These are phyloP conservation scores for Caloboletus firmus DNA, from an alignment of 1,284 basidiomycete genomes.

Conservation along the genomic window DNA sequence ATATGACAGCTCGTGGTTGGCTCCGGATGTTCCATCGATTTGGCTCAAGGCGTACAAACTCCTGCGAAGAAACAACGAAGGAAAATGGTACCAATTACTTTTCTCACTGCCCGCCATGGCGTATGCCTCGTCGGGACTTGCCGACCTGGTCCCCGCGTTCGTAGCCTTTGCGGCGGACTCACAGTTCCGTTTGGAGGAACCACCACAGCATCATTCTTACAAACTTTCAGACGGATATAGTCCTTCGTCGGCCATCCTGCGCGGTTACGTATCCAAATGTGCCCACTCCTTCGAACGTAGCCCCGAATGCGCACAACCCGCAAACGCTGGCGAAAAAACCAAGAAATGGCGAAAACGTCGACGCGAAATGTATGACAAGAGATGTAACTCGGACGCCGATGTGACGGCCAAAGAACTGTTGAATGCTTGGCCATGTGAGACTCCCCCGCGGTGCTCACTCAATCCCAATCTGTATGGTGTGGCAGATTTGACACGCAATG, in stretches of 20 bases:
- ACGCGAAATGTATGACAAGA: conserved; percentile 7
- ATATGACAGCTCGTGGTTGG: conserved; percentile 18
- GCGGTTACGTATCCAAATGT: conserved; percentile 2
- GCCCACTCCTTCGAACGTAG: conserved; percentile 15
- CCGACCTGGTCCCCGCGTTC: conserved; percentile 28
- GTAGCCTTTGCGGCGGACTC: conserved; percentile 32
- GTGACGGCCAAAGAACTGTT: not conserved
- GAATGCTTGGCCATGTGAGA: conserved; percentile 21
- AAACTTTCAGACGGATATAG: conserved; percentile 12
- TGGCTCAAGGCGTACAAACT: conserved; percentile 37
- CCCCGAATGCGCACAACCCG: conserved; percentile 11
- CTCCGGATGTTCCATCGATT: conserved; percentile 11
- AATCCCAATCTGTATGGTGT: conserved; percentile 6
- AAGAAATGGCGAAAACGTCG: conserved; percentile 5
- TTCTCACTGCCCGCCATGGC: conserved; percentile 14
- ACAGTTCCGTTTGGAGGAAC: conserved; percentile 13
- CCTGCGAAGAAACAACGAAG: conserved; percentile 14
- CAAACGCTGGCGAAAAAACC: conserved; percentile 4
- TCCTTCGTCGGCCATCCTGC: conserved; percentile 3
- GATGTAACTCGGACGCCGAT: conserved; percentile 5
- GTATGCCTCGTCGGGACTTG: conserved; percentile 21
- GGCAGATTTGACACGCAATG: not conserved
- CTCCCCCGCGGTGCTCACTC: conserved; percentile 9
- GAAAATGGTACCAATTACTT: no score
- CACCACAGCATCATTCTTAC: conserved; percentile 18